Evolutionary conservation across 2,329 filamentous ascomycete species (phyloP).

Genomic region (Thielaviopsis musarum): DNA sequence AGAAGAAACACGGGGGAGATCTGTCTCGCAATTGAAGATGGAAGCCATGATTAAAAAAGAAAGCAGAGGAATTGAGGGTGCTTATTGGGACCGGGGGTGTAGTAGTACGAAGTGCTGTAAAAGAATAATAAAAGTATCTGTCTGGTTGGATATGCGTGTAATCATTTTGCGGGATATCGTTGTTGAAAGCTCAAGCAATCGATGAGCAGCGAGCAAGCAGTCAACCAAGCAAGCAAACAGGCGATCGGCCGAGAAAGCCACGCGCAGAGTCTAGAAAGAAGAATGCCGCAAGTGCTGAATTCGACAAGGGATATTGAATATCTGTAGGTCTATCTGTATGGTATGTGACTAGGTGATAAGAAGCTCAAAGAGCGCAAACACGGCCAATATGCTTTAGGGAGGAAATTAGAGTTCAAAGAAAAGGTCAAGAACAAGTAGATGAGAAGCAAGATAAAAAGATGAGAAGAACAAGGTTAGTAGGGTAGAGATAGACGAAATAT

Average conservation of each 20-base stretch:
- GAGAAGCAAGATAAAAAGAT: neutral
- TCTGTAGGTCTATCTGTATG: neutral
- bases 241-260: neutral
- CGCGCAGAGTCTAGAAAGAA: neutral
- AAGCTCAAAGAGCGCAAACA: neutral
- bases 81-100: neutral
- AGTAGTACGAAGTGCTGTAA: neutral
- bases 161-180: conserved; percentile 9
- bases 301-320: neutral
- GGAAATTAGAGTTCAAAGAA: neutral
- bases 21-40: conserved; percentile 86
- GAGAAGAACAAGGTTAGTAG: neutral
- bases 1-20: conserved; percentile 74
- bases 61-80: neutral
- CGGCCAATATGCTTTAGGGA: no score
- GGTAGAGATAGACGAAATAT: neutral
- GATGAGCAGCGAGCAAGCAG: neutral
- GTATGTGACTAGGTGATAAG: neutral
- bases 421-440: neutral
- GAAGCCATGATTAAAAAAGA: conserved; percentile 51
- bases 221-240: neutral
- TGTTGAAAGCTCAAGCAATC: neutral
- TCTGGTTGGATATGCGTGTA: conserved; percentile 2
- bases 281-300: neutral
- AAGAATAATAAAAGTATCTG: neutral